A percentile compares a stretch with the other conserved stretches of the same genome.
Conservation (phyloP, 2,329 filamentous ascomycete species). For the Ophiosphaerella korrae region DNA sequence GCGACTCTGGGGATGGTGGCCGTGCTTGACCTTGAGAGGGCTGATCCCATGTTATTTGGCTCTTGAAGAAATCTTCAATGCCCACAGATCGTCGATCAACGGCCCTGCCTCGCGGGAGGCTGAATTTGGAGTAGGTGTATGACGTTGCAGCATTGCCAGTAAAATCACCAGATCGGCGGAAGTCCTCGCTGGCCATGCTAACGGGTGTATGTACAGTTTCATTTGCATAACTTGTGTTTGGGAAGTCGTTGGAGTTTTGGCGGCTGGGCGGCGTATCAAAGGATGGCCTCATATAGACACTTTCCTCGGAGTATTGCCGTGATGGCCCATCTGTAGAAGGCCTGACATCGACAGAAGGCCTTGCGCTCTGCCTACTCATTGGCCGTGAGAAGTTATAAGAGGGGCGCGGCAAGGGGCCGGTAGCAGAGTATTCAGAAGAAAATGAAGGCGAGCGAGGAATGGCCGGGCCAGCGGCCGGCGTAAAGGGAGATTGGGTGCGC, state of each 20-base stretch:
- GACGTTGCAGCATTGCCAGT: constrained; percentile 65
- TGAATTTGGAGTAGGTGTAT: constrained; percentile 86
- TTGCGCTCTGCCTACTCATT: constrained; percentile 71
- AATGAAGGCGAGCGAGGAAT: constrained; percentile 80
- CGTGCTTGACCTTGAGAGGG: constrained; percentile 38
- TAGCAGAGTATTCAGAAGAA: constrained; percentile 77
- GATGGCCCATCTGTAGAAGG: constrained; percentile 43
- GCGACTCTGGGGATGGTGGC: constrained; percentile 47
- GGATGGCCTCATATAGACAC: constrained; percentile 44
- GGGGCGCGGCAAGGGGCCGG: constrained; percentile 67
- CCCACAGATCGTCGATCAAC: constrained; percentile 64
- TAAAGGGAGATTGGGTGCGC: constrained; percentile 65
- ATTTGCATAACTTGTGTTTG: constrained; percentile 67
- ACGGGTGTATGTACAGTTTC: constrained; percentile 71
- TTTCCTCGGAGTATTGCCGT: constrained; percentile 45
- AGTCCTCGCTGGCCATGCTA: constrained; percentile 73
- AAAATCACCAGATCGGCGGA: constrained; percentile 60
- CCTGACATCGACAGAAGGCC: constrained; percentile 52
- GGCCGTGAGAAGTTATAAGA: constrained; percentile 95
- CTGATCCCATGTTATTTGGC: constrained; percentile 66
- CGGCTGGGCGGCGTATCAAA: constrained; percentile 45
- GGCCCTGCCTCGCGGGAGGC: constrained; percentile 79
- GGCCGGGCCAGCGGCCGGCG: constrained; percentile 62
- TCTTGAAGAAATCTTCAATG: constrained; percentile 47
- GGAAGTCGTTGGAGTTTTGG: constrained; percentile 49